Evolutionary conservation across 2,329 filamentous ascomycete species (phyloP).

Genomic region (Aspergillus sp.): DNA sequence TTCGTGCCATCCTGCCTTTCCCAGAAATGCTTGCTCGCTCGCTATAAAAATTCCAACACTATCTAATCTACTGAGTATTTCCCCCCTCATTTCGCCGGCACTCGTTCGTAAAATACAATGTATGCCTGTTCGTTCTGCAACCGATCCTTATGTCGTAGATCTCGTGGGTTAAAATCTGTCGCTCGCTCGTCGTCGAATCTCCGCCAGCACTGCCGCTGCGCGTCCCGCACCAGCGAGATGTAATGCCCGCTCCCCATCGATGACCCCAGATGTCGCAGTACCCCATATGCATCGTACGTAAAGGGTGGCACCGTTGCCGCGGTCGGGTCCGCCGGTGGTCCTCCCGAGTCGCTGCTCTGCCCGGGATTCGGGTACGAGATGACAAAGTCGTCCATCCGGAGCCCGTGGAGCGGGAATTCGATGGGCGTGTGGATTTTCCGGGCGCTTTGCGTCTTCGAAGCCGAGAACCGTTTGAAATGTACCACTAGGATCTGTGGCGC

Average conservation of each 20-base stretch:
- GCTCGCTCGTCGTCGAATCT: constrained; percentile 56
- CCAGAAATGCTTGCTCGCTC: too few relatives aligned
- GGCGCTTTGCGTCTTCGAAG: constrained; percentile 51
- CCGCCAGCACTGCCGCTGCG: constrained; percentile 54
- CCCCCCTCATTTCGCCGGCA: constrained; percentile 27
- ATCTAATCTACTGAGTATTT: too few relatives aligned
- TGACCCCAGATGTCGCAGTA: constrained; percentile 70
- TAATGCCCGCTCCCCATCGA: constrained; percentile 74
- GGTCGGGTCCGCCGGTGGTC: constrained; percentile 54
- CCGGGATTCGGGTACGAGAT: constrained; percentile 42
- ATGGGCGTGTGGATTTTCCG: constrained; percentile 68
- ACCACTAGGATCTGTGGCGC: constrained; percentile 76
- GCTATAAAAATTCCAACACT: too few relatives aligned
- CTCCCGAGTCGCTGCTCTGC: constrained; percentile 26
- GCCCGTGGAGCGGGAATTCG: constrained; percentile 68
- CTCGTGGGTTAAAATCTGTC: constrained; percentile 54
- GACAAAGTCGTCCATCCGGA: constrained; percentile 60
- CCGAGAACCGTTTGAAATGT: constrained; percentile 67
- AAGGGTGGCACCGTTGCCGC: constrained; percentile 52
- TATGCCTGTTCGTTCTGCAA: constrained; percentile 62
- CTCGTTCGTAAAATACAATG: constrained; percentile 59
- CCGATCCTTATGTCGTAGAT: constrained; percentile 43
- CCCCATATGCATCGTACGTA: constrained; percentile 79
- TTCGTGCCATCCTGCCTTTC: too few relatives aligned
- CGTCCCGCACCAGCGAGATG: constrained; percentile 63